Evolutionary conservation across 495 filamentous ascomycete genomes (phyloP).

Genomic region (Hypomontagnella submonticulosa): DNA sequence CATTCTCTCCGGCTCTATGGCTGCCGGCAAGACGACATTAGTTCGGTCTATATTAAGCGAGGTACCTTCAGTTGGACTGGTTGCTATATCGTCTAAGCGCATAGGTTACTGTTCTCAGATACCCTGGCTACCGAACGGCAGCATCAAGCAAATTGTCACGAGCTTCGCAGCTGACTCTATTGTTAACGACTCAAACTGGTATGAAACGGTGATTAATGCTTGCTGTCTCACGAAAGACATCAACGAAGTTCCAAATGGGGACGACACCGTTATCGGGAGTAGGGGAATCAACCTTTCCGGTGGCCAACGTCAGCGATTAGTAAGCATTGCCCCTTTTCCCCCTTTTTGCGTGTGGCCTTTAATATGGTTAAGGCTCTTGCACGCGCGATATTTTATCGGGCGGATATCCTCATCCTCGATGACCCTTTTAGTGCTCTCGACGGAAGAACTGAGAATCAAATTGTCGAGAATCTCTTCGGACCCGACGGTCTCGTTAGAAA

Average conservation of each 20-base stretch:
- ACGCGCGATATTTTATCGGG: conserved; percentile 51
- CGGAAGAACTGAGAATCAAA: conserved; percentile 45
- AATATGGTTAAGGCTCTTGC: conserved; percentile 49
- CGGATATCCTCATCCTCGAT: conserved; percentile 48
- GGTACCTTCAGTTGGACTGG: conserved; percentile 47
- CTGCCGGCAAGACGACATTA: conserved; percentile 55
- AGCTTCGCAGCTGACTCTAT: conserved; percentile 32
- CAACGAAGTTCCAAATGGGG: conserved; percentile 64
- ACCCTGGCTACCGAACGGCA: conserved; percentile 54
- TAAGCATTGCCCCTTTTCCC: conserved; percentile 35
- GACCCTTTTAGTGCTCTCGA: conserved; percentile 53
- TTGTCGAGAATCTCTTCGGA: conserved; percentile 49
- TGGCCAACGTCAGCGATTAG: conserved; percentile 71
- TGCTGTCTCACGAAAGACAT: conserved; percentile 69
- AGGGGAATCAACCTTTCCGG: conserved; percentile 74
- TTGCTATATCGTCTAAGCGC: conserved; percentile 22
- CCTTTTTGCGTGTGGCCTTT: neutral
- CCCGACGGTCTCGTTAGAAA: conserved; percentile 44
- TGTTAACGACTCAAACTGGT: conserved; percentile 60
- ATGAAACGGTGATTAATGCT: conserved; percentile 66
- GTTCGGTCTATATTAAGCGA: conserved; percentile 51
- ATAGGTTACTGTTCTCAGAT: conserved; percentile 49
- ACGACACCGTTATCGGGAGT: conserved; percentile 69
- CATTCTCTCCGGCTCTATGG: conserved; percentile 51
- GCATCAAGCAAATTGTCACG: conserved; percentile 54